phyloP scores from a whole-genome alignment of 805 yeast species.

The Wickerhamiella dianesei region DNA sequence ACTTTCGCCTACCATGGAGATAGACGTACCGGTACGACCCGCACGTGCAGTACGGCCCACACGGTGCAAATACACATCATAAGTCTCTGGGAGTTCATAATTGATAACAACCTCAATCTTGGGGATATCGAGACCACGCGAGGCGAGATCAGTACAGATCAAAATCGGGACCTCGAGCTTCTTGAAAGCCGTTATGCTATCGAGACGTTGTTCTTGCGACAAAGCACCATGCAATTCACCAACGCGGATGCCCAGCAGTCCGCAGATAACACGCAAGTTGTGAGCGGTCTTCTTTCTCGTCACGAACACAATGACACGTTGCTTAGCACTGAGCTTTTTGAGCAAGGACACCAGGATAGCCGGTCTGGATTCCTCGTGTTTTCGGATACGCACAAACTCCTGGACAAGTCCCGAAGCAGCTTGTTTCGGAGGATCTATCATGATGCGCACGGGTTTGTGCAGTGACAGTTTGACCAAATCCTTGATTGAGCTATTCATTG shows the following conservation, averaged over 20 bases:
- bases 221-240: slow-evolving; percentile 70
- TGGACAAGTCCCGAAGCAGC: slow-evolving; percentile 84
- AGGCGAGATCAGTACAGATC: slow-evolving; percentile 94
- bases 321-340: slow-evolving; percentile 52
- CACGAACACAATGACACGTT: slow-evolving; percentile 78
- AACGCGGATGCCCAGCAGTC: slow-evolving; percentile 63
- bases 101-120: slow-evolving; percentile 90
- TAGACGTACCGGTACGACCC: slow-evolving; percentile 87
- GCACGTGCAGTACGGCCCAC: slow-evolving; percentile 99
- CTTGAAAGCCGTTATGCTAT: slow-evolving; percentile 70
- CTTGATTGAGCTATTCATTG: slow-evolving; percentile 90
- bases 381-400: slow-evolving; percentile 89
- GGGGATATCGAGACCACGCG: slow-evolving; percentile 98
- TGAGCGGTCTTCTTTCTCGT: slow-evolving; percentile 88
- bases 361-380: slow-evolving; percentile 56
- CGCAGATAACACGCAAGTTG: slow-evolving; percentile 67
- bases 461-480: slow-evolving; percentile 77
- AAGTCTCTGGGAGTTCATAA: slow-evolving; percentile 88
- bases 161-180: slow-evolving; percentile 71
- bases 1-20: slow-evolving; percentile 87
- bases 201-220: slow-evolving; percentile 82
- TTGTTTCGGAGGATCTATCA: slow-evolving; percentile 94
- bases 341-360: slow-evolving; percentile 65
- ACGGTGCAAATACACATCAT: slow-evolving; percentile 87
- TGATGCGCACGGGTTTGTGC: slow-evolving; percentile 80